Evolutionary conservation across 148 eudicot species (phyloP).

Genomic region (Camellia sinensis): DNA sequence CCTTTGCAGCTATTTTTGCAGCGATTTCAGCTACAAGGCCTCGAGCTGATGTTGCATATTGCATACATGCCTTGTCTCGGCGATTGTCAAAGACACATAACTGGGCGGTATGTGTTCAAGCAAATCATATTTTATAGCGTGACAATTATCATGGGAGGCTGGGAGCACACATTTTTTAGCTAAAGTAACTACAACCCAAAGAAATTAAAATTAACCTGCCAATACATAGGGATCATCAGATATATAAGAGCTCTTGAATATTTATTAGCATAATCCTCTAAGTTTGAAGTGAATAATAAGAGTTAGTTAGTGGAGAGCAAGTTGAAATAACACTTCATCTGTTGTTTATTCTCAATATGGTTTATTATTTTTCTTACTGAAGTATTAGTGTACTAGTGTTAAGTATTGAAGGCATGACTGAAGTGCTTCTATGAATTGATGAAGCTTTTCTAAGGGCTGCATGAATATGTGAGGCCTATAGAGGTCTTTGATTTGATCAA

Average conservation of each 20-base stretch:
- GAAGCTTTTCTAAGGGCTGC: not conserved
- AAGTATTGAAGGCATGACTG: not conserved
- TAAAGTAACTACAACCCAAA: not conserved
- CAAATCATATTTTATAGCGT: not conserved
- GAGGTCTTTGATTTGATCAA: not conserved
- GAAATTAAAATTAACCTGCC: not conserved
- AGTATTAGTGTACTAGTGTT: not conserved
- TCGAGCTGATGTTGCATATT: slow-evolving; percentile 96
- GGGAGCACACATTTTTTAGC: not conserved
- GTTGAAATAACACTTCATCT: not conserved
- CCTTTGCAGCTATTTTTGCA: slow-evolving; percentile 72
- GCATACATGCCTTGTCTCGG: slow-evolving; percentile 89
- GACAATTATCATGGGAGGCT: not conserved
- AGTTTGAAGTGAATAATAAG: not conserved
- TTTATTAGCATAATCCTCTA: not conserved
- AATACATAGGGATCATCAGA: not conserved
- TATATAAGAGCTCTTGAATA: not conserved
- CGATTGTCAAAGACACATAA: slow-evolving; percentile 86
- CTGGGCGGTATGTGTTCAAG: slow-evolving; percentile 77
- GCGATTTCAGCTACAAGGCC: slow-evolving; percentile 88
- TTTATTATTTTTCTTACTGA: not conserved
- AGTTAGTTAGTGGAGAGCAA: not conserved
- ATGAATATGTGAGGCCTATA: not conserved
- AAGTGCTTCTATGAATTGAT: not conserved
- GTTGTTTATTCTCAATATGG: not conserved